Conservation (phyloP, 2,329 filamentous ascomycete species). For the Torrubiellomyces zombiae region DNA sequence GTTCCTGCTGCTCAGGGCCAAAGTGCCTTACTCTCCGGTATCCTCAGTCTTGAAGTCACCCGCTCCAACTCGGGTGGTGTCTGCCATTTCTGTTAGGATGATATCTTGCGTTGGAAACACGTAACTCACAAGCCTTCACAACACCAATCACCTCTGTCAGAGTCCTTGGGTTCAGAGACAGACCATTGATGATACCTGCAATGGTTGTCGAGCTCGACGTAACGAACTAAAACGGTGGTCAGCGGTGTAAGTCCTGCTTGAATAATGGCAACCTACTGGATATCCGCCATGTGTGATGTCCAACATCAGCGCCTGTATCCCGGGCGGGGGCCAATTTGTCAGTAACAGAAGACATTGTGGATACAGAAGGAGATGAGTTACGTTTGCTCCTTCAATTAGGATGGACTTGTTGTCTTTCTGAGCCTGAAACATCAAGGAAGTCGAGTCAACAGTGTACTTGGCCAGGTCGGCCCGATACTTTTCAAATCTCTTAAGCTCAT, state of each 20-base stretch:
- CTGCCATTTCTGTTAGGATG: neutral
- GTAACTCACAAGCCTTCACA: conserved; percentile 30
- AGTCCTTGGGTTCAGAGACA: conserved; percentile 22
- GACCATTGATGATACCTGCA: conserved; percentile 11
- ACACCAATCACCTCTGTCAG: conserved; percentile 38
- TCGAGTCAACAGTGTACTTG: conserved; percentile 48
- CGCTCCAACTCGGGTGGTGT: conserved; percentile 6
- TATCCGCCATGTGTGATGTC: too few species aligned
- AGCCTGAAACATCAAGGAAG: conserved; percentile 44
- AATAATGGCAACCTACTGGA: too few species aligned
- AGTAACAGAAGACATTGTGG: too few species aligned
- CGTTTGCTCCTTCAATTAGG: conserved; percentile 47
- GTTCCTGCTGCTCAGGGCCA: conserved; percentile 6
- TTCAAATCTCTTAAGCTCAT: conserved; percentile 47
- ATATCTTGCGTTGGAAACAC: neutral
- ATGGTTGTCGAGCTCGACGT: conserved; percentile 12
- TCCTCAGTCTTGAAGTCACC: conserved; percentile 7
- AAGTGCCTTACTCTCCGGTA: conserved; percentile 12
- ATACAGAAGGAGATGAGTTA: too few species aligned
- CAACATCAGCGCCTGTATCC: too few species aligned
- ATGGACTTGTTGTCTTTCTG: conserved; percentile 43
- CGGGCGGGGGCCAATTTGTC: too few species aligned
- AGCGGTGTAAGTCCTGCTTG: too few species aligned
- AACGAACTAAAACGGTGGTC: too few species aligned
- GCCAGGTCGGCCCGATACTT: conserved; percentile 39